These are phyloP conservation scores for Pseudozyma tsukubaensis DNA, from an alignment of 1,284 basidiomycete species.

Conservation along the genomic window DNA sequence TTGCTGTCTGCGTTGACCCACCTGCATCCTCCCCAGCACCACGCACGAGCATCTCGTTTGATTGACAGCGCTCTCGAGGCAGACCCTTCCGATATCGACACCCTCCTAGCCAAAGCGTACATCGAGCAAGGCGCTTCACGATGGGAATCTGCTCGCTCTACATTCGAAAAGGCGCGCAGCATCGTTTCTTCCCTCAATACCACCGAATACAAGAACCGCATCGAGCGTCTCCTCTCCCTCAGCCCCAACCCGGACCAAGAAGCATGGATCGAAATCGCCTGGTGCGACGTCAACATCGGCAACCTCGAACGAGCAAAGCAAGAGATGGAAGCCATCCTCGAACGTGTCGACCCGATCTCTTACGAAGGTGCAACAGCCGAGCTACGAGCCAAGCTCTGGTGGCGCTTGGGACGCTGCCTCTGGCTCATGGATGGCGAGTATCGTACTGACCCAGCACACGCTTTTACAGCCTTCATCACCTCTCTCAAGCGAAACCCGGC, in stretches of 20 bases:
- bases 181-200: slow-evolving; percentile 13
- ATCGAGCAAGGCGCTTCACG: slow-evolving; percentile 76
- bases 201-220: slow-evolving; percentile 61
- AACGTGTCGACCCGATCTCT: slow-evolving; percentile 71
- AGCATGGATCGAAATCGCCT: slow-evolving; percentile 84
- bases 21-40: slow-evolving; percentile 88
- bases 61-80: slow-evolving; percentile 78
- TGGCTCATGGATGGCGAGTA: slow-evolving; percentile 78
- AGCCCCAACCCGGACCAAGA: slow-evolving; percentile 73
- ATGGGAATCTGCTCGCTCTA: slow-evolving; percentile 78
- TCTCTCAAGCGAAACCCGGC: slow-evolving; percentile 81
- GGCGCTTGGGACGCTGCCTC: slow-evolving; percentile 82
- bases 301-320: slow-evolving; percentile 73
- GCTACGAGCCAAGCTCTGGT: slow-evolving; percentile 80
- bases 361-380: slow-evolving; percentile 57
- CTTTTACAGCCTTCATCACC: slow-evolving; percentile 78
- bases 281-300: slow-evolving; percentile 80
- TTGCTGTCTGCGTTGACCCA: slow-evolving; percentile 83
- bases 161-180: slow-evolving; percentile 73
- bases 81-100: slow-evolving; percentile 76
- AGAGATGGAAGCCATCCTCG: slow-evolving; percentile 75
- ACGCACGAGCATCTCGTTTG: slow-evolving; percentile 79
- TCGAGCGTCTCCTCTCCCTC: slow-evolving; percentile 67
- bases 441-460: slow-evolving; percentile 57
- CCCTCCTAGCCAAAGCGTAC: slow-evolving; percentile 81